Evolutionary conservation across 2,329 filamentous ascomycete species (phyloP), one percentile per base, ranked within the genome.

Genomic region (Penicillium corylophilum): DNA sequence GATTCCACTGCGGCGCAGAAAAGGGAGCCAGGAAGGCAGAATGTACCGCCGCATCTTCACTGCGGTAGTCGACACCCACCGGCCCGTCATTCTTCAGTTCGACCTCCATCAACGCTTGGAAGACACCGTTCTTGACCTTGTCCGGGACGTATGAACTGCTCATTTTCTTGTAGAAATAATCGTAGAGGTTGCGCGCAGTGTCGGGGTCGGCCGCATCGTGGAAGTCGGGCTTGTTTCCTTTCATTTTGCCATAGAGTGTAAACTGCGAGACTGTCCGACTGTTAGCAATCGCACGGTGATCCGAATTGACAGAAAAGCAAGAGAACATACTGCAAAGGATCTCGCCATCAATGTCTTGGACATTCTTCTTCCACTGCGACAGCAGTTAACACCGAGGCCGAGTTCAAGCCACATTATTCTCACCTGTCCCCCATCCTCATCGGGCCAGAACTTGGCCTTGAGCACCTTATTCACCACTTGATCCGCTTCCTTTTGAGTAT

Each of bases 31-130:
- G 59, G 55, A 63, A 64, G 67, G 64, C 61, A 65, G 60, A 67
- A 63, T 74, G 67, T 81, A 82, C 80, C 78, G 76, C 79, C 71
- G 76, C 77, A 67, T 83, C 79, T 63, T 78, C 71, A 73, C 77
- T 82, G 71, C 72, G 72, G 71, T 78, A 82, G 69, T 82, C 76
- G 62, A 82, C 70, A 82, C 82, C 77, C 82, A 86, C 83, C 75
- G 84, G 84, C 65, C 84, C 83, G 65, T 97, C 93, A 61, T 97
- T 97, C 44, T 96, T 85, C 26, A 96, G 74, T 44, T 89, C 88
- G 52, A 99, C 93, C 67, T 97, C 88, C 94, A 99, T 99, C 92
- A 95, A 96, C 44, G 94, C 94, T 68, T 96, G 93, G 71, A 99
- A 99, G 26, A 93, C 85, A n/a, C 95, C 94, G 69, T 99, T 87